Evolutionary conservation across 495 filamentous ascomycete species (phyloP), one percentile per base, ranked within the genome.

Genomic region (Daldinia concentrica): DNA sequence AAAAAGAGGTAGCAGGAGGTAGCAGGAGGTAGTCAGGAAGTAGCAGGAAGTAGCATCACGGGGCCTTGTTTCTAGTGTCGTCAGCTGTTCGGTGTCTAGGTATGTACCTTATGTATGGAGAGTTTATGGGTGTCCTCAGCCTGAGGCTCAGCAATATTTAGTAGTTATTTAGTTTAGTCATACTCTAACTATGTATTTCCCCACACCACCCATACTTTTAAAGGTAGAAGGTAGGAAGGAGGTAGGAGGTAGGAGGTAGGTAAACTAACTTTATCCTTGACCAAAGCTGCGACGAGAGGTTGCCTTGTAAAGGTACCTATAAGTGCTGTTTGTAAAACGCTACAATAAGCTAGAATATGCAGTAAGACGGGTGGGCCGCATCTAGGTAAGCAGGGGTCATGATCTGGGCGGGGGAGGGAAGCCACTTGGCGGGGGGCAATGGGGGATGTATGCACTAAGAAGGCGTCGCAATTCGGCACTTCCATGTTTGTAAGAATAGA

Each of bases 21-120:
- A 48, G 43, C 43, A 48, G 43, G 48, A 63, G 50, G 58, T 50
- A 32, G 58, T n/a, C n/a, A 45, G 41, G 17, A 48, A 3, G 43
- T 48, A 48, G 43, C 43, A 48, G 43, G 48, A 63, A 50, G 58
- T 50, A 32, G 58, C 72, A 71, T 78, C 76, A 76, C 69, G 72
- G 50, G 74, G 74, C 54, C 58, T 55, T 57, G 34, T 64, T 64
- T 7, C 61, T 66, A 29, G 14, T 50, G 50, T 58, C 51, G 69
- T 73, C 71, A 73, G 65, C 66, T 73, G 71, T 26, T 58, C 51
- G 52, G 58, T 51, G 58, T 62, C n/a, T 48, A 4, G 26, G 26
- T 27, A 4, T 27, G 1, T 27, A 27, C 4, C 1, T n/a, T n/a
- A n/a, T n/a, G n/a, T n/a, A 48, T 48, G 43, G 43, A 22, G 4